Evolutionary conservation across 228 moss, liverwort and hornwort species (phyloP).

Genomic region (Sphagnum fallax): DNA sequence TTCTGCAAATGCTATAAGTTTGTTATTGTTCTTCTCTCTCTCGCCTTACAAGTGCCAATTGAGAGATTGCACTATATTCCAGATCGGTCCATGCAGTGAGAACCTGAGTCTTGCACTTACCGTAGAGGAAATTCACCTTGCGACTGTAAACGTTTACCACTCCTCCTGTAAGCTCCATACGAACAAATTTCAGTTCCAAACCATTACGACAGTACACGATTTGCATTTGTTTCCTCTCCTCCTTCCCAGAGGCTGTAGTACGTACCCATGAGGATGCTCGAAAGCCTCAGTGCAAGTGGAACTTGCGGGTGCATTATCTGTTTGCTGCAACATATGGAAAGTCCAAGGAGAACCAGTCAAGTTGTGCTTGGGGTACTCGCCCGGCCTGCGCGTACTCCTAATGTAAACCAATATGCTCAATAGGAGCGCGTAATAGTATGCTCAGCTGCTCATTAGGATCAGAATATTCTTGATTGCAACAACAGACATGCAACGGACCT

Average conservation of each 20-base stretch:
- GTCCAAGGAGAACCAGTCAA: background rate
- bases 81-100: background rate
- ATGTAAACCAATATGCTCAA: too few relatives aligned
- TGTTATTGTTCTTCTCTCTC: background rate
- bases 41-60: too few relatives aligned
- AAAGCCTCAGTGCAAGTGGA: constrained; percentile 87
- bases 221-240: background rate
- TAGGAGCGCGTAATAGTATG: too few relatives aligned
- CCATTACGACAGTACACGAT: background rate
- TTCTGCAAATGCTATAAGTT: background rate
- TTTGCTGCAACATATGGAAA: constrained; percentile 32
- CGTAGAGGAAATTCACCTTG: constrained; percentile 80
- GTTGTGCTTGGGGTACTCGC: background rate
- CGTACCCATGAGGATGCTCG: constrained; percentile 95
- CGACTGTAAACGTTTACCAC: constrained; percentile 80
- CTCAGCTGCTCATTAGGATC: too few relatives aligned
- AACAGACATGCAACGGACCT: too few relatives aligned
- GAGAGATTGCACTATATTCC: background rate
- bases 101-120: constrained; percentile 19
- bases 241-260: too few relatives aligned
- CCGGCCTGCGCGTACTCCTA: too few relatives aligned
- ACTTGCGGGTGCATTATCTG: constrained; percentile 93
- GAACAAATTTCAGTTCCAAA: background rate
- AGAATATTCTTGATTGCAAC: too few relatives aligned
- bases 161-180: constrained; percentile 51